Base-by-base conservation (phyloP, 129 eudicot genomes). In the Ambrosia trifida region DNA sequence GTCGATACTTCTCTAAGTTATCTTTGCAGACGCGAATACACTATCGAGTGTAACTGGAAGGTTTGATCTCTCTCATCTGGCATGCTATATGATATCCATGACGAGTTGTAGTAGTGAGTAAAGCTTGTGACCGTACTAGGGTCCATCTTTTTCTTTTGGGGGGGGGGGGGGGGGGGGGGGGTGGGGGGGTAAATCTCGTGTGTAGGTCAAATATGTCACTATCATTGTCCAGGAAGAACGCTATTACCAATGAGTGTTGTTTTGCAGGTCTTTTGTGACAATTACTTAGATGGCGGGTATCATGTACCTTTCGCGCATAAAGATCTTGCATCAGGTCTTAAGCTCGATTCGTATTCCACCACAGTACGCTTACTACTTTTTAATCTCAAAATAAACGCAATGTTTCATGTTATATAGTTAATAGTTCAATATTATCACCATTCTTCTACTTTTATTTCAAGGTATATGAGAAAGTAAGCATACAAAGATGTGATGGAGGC, bases 21-120 rank as follows among this genome's bases (percentile, higher is more conserved):
- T 81, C 69, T 95, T 47, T 86, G 97, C 76, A 82, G 97, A 81
- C 91, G 94, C 2, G 89, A 87, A 79, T 95, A 95, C 49, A 82
- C 88, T 3, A 85, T 90, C 32, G 95, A 90, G 57, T 95, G 99
- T 74, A 95, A 95, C 40, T 95, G 99, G 99, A 95, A 95, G 99
- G 99, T 95, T 14, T 31, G 75, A 32, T 36, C 46, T 12, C 57
- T 75, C 54, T 65, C 18, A 20, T 18, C n/a, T 66, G 7, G 54
- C 31, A 30, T 30, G 41, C 18, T 31, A 58, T 58, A 11, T 30
- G 40, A 58, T 19, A 28, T 58, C 64, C 17, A 28, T 58, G 33
- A 54, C 13, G 31, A 0, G 61, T 11, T 46, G 51, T 46, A 11
- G n/a, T 11, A 46, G 51, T 46, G 10, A 46, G 51, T 46, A 36